Evolutionary conservation across 495 filamentous ascomycete genomes (phyloP), one percentile per base, ranked within the genome.

Genomic region (Penicillium steckii): DNA sequence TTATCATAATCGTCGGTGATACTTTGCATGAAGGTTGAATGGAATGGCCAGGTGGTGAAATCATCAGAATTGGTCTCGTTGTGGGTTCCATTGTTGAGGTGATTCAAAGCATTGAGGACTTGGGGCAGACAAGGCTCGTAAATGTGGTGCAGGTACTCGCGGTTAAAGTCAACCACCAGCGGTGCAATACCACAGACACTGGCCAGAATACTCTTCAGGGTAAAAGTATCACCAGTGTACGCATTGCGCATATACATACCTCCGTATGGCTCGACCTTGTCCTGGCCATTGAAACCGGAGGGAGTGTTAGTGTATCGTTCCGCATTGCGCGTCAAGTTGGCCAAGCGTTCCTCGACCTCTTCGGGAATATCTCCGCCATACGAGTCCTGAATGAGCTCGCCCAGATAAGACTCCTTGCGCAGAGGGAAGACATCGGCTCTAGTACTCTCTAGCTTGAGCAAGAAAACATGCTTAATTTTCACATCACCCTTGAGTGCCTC

Each of bases 81-180:
- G 38, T 55, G n/a, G 57, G 53, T 35, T 17, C 48, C 65, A 9
- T 61, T 69, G 57, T 26, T 55, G 38, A 66, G 37, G n/a, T 53
- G 30, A 23, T 65, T 63, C 29, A 76, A 53, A 9, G 69, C 59
- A 12, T 59, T 54, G 4, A 76, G 44, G 21, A 76, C 55, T 9
- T 75, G 73, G 2, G 72, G 64, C 24, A 75, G 56, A 49, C 73
- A 76, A 1, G 73, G 73, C 50, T 76, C 68, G 42, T 76, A 75
- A 29, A 74, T 72, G 15, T 71, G 68, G 29, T 68, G 49, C 32
- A 63, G 50, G 17, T 64, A 65, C 44, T 76, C 72, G 8, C 56
- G 54, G 27, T 70, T 69, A 44, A 76, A 76, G 44, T 76, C 73
- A 8, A 68, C 69, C 4, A 70, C 65, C 41, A 76, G 53, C 2